phyloP scores from a whole-genome alignment of 208 protist species.

The Trypanosoma boissoni region DNA sequence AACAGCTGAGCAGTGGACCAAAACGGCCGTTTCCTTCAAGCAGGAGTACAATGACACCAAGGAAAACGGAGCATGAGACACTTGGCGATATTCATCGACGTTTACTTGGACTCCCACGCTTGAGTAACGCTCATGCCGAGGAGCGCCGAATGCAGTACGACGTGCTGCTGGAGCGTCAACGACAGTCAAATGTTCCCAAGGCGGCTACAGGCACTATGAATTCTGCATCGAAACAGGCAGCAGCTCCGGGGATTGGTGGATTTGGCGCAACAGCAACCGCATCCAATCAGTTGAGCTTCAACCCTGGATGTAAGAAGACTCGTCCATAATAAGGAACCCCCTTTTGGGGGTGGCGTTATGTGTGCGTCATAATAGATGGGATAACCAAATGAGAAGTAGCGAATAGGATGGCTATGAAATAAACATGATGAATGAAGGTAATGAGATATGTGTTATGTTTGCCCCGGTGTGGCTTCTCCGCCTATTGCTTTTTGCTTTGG shows the following conservation, averaged over 20 bases:
- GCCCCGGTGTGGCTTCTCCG: too few relatives aligned
- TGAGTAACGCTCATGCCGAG: slow-evolving; percentile 7
- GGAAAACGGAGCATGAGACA: slow-evolving; percentile 13
- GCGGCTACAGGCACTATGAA: neutral
- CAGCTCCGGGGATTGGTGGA: slow-evolving; percentile 14
- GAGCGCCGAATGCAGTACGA: slow-evolving; percentile 31
- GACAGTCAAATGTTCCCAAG: neutral
- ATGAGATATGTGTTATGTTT: too few relatives aligned
- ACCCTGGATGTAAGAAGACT: too few relatives aligned
- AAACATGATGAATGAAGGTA: too few relatives aligned
- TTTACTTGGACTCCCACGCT: slow-evolving; percentile 20
- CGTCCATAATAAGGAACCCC: too few relatives aligned
- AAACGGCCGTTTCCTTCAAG: slow-evolving; percentile 24
- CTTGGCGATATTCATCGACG: slow-evolving; percentile 33
- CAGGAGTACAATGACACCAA: neutral
- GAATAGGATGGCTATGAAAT: too few relatives aligned
- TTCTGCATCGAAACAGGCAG: neutral
- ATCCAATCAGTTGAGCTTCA: too few relatives aligned
- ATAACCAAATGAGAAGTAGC: too few relatives aligned
- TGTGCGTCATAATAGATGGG: too few relatives aligned
- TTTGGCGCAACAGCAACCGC: slow-evolving; percentile 20
- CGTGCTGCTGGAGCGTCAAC: slow-evolving; percentile 27
- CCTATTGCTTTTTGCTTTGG: neutral
- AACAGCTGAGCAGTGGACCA: slow-evolving; percentile 15
- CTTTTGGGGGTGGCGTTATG: too few relatives aligned